A percentile compares a stretch with the other conserved stretches of the same genome.
These are phyloP conservation scores for Aureobasidium musti DNA, from an alignment of 2,329 filamentous ascomycete genomes.

Conservation along the genomic window DNA sequence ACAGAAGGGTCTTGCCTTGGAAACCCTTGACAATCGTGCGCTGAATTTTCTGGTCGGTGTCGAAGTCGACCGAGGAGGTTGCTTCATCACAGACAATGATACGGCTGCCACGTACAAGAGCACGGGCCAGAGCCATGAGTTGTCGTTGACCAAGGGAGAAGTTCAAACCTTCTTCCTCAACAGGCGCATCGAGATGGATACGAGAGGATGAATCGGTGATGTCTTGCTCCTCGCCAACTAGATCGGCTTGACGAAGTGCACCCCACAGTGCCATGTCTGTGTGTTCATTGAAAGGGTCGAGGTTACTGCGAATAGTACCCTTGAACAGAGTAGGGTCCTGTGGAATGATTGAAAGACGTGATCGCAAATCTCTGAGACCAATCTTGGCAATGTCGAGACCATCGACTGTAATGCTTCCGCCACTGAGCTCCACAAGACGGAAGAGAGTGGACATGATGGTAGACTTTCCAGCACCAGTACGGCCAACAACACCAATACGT, in stretches of 20 bases:
- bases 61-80: conserved; percentile 89
- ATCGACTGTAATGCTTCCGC: conserved; percentile 53
- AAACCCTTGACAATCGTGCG: conserved; percentile 82
- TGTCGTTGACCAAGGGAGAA: conserved; percentile 95
- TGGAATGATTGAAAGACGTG: conserved; percentile 73
- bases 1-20: conserved; percentile 81
- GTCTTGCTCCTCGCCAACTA: conserved; percentile 58
- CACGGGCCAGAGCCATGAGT: conserved; percentile 89
- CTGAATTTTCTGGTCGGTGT: conserved; percentile 96
- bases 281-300: conserved; percentile 80
- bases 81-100: conserved; percentile 99
- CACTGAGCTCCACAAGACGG: conserved; percentile 60
- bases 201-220: conserved; percentile 52
- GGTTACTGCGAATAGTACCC: conserved; percentile 75
- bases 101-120: conserved; percentile 79
- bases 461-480: conserved; percentile 80
- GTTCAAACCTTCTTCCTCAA: conserved; percentile 94
- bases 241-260: conserved; percentile 73
- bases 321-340: conserved; percentile 83
- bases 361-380: conserved; percentile 73
- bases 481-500: conserved; percentile 77
- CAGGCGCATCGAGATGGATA: conserved; percentile 78
- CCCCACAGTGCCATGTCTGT: conserved; percentile 76
- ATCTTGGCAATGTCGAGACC: conserved; percentile 66
- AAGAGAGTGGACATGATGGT: conserved; percentile 83